Evolutionary conservation across 768 basidiomycete genomes (phyloP), one percentile per base, ranked within the genome.

Genomic region (Plicaturopsis crispa): DNA sequence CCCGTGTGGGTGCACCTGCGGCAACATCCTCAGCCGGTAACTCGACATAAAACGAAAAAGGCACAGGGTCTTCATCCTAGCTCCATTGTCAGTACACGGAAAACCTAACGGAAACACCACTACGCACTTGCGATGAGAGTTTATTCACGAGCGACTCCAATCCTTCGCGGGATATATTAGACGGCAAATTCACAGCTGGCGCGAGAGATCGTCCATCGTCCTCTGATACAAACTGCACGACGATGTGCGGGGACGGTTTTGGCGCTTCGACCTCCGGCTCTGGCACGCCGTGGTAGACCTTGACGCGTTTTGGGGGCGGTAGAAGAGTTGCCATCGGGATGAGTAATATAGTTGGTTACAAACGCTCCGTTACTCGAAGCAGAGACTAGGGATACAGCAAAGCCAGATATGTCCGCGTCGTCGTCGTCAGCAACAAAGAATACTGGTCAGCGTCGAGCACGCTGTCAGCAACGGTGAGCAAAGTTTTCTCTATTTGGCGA

Each of bases 151-250:
- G 67, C 34, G 76, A 67, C 59, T 98, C 88, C 22, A 98, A 63
- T 4, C 79, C 86, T 45, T 92, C 86, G 42, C 89, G 64, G 5
- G 80, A 74, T 6, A 93, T 72, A 62, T 92, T 84, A 18, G 93
- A 87, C 10, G 91, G 93, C 34, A 97, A 61, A 58, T 78, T 90
- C 54, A 98, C 80, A 0, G 86, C 79, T 36, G 93, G 91, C 17
- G 91, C 93, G 16, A 98, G 66, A 3, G 78, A 62, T 41, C 67
- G 63, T 0, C 82, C 90, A 58, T 93, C 84, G 36, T 92, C 84
- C 41, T 93, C 88, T 3, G 84, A 84, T 19, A 92, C 80, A 56
- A 98, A 97, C 52, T 94, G 90, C 16, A 96, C 91, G 12, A 97
- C 73, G 40, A 98, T 65, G 45, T 81, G 80, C 0, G 81, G 78